phyloP scores from a whole-genome alignment of 441 rosid species.

The Arabidopsis lyrata region DNA sequence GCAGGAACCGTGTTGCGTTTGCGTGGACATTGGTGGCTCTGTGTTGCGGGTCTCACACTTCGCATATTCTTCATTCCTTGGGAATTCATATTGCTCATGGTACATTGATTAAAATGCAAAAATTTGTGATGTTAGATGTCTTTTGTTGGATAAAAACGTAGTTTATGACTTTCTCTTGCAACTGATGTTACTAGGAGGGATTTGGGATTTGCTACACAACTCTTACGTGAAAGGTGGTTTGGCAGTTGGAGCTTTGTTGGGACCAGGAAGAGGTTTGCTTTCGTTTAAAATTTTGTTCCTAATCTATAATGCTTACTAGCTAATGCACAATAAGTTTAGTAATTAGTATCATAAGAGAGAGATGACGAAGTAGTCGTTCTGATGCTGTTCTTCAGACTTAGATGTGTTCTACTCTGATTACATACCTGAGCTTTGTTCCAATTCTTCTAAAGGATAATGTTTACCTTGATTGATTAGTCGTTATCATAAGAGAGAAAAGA shows the following conservation, averaged over 20 bases:
- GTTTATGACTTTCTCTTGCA: constrained; percentile 32
- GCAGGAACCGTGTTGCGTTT: constrained; percentile 84
- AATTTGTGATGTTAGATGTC: background rate
- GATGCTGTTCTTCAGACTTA: background rate
- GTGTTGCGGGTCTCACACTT: constrained; percentile 93
- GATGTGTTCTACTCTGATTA: constrained; percentile 7
- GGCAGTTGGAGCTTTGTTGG: constrained; percentile 81
- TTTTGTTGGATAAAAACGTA: background rate
- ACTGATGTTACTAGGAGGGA: constrained; percentile 56
- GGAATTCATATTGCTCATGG: constrained; percentile 92
- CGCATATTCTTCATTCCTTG: constrained; percentile 83
- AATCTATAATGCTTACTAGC: constrained; percentile 13
- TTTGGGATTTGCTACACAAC: constrained; percentile 81
- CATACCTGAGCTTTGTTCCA: background rate
- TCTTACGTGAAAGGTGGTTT: constrained; percentile 90
- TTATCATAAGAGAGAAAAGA: constrained; percentile 10
- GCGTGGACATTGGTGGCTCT: constrained; percentile 96
- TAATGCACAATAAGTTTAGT: constrained; percentile 27
- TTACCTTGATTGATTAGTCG: background rate
- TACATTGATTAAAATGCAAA: constrained; percentile 35
- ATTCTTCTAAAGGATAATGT: background rate
- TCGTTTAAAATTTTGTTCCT: background rate
- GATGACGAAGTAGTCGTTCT: constrained; percentile 1
- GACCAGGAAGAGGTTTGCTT: constrained; percentile 93
- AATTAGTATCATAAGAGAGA: constrained; percentile 3